Evolutionary conservation across 2,329 filamentous ascomycete genomes (phyloP), one percentile per base, ranked within the genome.

Genomic region (Whalleya microplaca): DNA sequence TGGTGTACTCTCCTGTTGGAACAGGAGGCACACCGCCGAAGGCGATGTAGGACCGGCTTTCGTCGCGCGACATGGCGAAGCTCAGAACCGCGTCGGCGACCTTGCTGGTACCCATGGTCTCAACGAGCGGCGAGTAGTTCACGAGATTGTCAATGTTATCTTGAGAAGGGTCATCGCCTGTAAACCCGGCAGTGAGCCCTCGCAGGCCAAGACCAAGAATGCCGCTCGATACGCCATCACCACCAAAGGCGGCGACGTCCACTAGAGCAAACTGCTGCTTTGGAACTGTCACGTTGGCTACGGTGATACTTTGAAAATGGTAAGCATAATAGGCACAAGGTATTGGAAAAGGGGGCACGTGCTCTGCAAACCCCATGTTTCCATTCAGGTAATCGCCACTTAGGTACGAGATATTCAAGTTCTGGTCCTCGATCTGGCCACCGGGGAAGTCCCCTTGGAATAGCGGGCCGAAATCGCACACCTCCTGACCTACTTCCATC

Each of bases 11-110:
- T 10, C 67, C 66, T 1, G 64, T 66, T 56, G 64, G 60, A 8
- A 71, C 65, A 16, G 68, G 64, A 6, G 71, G 70, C n/a, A 71
- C 67, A 14, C 71, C 71, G 21, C 70, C 71, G 21, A 73, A 67
- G 1, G 71, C 66, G 43, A 72, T 65, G 46, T 65, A 71, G 1
- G 71, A 72, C 37, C 70, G 65, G 14, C 58, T 56, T 45, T 65
- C 61, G 47, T 71, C 64, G n/a, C 70, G 66, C 18, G 69, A 71
- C 55, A 73, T 66, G 44, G 70, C 69, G 37, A 72, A 65, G 48
- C 68, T 69, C 51, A 73, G 65, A 40, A 71, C 55, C 14, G 69
- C 59, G 46, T 59, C 55, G 5, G 66, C 59, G 6, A 59, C 56
- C 48, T 58, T 56, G 41, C 52, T 59, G 19, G 57, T 23, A 16